Evolutionary conservation across 225 moss, liverwort and hornwort genomes (phyloP).

Genomic region (Pseudoscleropodium purum): DNA sequence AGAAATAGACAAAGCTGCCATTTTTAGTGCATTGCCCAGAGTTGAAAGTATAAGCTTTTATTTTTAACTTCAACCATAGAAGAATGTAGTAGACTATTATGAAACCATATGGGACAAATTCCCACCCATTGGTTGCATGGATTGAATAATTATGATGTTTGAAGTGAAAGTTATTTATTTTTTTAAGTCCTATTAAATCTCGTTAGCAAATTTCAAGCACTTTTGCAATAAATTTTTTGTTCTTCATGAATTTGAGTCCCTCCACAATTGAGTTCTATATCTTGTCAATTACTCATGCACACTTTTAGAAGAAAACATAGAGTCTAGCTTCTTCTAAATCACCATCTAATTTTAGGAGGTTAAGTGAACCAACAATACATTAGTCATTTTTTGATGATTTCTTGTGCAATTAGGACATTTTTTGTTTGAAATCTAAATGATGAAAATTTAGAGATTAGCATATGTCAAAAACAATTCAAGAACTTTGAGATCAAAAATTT

Average conservation of each 20-base stretch:
- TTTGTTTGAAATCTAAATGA: not conserved
- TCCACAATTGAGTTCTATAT: not conserved
- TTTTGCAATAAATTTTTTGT: not conserved
- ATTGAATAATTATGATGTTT: not conserved
- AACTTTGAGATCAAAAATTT: not conserved
- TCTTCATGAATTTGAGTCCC: not conserved
- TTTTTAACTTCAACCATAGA: not conserved
- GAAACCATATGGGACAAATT: fast-evolving
- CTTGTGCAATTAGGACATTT: fast-evolving
- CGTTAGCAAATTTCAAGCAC: not conserved
- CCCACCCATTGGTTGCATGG: fast-evolving
- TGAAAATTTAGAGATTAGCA: not conserved
- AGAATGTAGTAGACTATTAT: not conserved
- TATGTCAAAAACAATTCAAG: not conserved
- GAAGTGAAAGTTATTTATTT: not conserved
- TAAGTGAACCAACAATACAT: not conserved
- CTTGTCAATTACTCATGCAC: not conserved
- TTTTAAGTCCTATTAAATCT: fast-evolving
- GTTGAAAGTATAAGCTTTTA: not conserved
- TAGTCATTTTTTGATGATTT: not conserved
- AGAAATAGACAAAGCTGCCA: not conserved
- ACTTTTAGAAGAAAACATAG: not conserved
- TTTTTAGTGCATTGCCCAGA: not conserved
- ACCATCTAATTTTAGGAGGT: not conserved
- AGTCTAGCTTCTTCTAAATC: not conserved